Conservation (phyloP, 2,329 filamentous ascomycete species). For the Ploettnerulaceae sp. region DNA sequence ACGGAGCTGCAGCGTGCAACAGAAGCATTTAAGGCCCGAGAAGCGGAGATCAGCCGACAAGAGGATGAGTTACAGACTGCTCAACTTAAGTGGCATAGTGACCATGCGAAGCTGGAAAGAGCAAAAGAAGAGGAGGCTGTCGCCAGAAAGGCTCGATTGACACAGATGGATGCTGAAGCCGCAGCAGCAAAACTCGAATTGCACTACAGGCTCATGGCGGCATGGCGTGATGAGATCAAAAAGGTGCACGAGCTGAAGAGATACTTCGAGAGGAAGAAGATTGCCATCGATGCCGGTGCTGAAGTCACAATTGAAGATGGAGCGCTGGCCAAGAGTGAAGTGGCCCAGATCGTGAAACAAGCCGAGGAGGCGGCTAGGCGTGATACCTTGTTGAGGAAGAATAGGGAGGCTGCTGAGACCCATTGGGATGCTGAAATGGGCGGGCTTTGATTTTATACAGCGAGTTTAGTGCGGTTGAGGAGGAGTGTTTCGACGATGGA, state of each 20-base stretch:
- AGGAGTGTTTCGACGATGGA: too few relatives aligned
- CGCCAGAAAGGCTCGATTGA: neutral
- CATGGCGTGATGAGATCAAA: conserved; percentile 6
- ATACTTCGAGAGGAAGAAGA: neutral
- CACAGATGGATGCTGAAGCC: neutral
- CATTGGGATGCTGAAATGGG: too few relatives aligned
- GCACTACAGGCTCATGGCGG: neutral
- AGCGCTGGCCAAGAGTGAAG: too few relatives aligned
- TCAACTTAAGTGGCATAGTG: neutral
- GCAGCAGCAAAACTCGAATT: conserved; percentile 3
- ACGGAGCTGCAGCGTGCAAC: neutral
- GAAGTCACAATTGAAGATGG: too few relatives aligned
- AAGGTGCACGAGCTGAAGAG: conserved; percentile 1
- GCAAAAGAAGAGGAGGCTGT: neutral
- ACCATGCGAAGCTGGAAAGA: neutral
- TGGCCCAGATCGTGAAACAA: too few relatives aligned
- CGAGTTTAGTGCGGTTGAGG: too few relatives aligned
- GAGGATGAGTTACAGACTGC: neutral
- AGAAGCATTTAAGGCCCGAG: neutral
- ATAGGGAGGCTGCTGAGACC: too few relatives aligned
- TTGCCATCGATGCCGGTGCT: conserved; percentile 2
- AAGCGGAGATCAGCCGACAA: neutral
- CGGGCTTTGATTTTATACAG: too few relatives aligned
- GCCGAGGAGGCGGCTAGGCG: too few relatives aligned
- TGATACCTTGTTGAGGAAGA: too few relatives aligned